phyloP scores from a whole-genome alignment of 495 filamentous ascomycete genomes.

The Talaromyces proteolyticus region DNA sequence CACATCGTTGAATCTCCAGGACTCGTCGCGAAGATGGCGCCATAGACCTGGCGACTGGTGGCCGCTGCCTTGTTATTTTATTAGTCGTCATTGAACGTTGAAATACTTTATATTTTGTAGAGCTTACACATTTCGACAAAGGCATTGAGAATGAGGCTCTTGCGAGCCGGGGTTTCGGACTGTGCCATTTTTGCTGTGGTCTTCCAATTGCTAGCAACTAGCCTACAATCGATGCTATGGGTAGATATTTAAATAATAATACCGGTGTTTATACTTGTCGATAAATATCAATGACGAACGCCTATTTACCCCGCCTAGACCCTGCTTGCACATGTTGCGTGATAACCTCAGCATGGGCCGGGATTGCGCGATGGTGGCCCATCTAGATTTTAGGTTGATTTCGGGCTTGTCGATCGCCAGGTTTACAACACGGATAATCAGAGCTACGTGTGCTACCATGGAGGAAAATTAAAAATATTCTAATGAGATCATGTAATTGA shows the following conservation, averaged over 20 bases:
- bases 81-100: conserved; percentile 1
- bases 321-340: no score
- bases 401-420: no score
- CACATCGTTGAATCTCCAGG: conserved; percentile 47
- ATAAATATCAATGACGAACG: no score
- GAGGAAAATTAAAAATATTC: background rate
- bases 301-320: no score
- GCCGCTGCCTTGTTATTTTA: conserved; percentile 31
- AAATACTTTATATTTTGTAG: background rate
- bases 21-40: conserved; percentile 48
- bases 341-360: conserved; percentile 37
- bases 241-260: no score
- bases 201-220: background rate
- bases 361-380: conserved; percentile 33
- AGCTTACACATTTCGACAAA: conserved; percentile 50
- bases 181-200: conserved; percentile 2
- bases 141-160: conserved; percentile 53
- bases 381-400: no score
- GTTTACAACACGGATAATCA: no score
- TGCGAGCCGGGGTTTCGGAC: conserved; percentile 17
- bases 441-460: no score
- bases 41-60: conserved; percentile 50
- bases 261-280: no score
- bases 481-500: no score
- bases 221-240: no score